Base-by-base conservation (phyloP, 1,139 yeast species). In the Blastobotrys capitulatus region DNA sequence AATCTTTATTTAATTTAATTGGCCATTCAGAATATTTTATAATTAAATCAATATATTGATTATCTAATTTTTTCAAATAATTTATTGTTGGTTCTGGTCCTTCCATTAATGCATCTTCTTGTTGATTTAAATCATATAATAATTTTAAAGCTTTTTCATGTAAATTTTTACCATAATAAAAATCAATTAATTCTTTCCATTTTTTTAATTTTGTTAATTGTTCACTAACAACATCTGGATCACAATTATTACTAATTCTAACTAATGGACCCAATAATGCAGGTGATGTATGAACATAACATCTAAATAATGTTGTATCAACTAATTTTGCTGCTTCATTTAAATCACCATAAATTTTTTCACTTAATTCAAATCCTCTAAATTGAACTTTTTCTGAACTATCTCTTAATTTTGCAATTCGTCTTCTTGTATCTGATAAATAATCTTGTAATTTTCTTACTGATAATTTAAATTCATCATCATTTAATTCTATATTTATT, bases 181-280 rank as follows among this genome's bases (percentile, higher is more conserved):
- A 92, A 61, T 87, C 96, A 13, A 88, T 75, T 40, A 92, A 71
- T 57, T 89, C 97, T 42, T 76, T 77, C 59, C 80, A 76, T 61
- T 79, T 76, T 6, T 73, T 71, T 8, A 76, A 71, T 32, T 72
- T 68, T n/a, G 71, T 70, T 34, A 90, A 74, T 49, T 79, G 74
- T 6, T 70, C 66, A 48, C 79, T 78, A 1, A 88, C 96, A 2
- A 79, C 74, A 1, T 70, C 70, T 1, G 84, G 75, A 60, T 84
- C 83, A 69, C 97, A 88, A 54, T 74, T 73, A 62, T 90, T 92
- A 38, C 79, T 78, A 1, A 89, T 74, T 47, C 97, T 72, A 7
- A 92, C 74, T 32, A 92, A 75, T 0, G 97, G 94, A 0, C 95
- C 96, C 16, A 92, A 75, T 61, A 92, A 73, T 58, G 83, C 77